Percentiles rank a stretch among this genome's conserved stretches.
Evolutionary conservation across 2,329 filamentous ascomycete genomes (phyloP).

Genomic region (Lachnellula cervina): DNA sequence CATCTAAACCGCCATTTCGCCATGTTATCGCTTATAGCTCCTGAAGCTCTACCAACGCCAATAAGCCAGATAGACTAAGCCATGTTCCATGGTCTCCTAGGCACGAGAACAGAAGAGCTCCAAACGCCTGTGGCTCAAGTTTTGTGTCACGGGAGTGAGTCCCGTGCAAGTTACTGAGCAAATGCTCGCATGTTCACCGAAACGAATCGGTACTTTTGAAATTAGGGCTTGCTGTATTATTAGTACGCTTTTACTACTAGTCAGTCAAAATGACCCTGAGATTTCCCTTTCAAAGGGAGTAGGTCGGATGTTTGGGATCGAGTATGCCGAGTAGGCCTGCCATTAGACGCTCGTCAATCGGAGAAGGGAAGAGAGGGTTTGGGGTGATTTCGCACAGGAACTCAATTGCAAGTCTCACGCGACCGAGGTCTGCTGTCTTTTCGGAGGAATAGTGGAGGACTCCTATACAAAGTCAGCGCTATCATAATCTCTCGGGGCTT

Average conservation of each 20-base stretch:
- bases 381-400: constrained; percentile 26
- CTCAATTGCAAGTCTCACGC: constrained; percentile 27
- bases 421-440: constrained; percentile 30
- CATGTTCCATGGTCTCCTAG: not conserved
- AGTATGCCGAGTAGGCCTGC: constrained; percentile 16
- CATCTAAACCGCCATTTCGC: constrained; percentile 17
- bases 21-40: constrained; percentile 3
- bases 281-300: too few species aligned
- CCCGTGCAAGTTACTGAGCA: constrained; percentile 9
- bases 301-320: too few species aligned
- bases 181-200: constrained; percentile 16
- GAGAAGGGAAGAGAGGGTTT: constrained; percentile 15
- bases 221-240: not conserved
- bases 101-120: not conserved
- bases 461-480: constrained; percentile 28
- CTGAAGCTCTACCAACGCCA: constrained; percentile 17
- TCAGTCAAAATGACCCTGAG: not conserved
- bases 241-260: constrained; percentile 2
- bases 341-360: constrained; percentile 29
- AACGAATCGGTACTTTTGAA: constrained; percentile 1
- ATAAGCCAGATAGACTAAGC: not conserved
- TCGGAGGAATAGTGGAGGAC: constrained; percentile 22
- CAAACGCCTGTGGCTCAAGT: constrained; percentile 12
- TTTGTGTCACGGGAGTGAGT: constrained; percentile 10
- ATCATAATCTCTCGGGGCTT: not conserved